Conservation (phyloP, 1,284 basidiomycete genomes). For the Bjerkandera adusta region DNA sequence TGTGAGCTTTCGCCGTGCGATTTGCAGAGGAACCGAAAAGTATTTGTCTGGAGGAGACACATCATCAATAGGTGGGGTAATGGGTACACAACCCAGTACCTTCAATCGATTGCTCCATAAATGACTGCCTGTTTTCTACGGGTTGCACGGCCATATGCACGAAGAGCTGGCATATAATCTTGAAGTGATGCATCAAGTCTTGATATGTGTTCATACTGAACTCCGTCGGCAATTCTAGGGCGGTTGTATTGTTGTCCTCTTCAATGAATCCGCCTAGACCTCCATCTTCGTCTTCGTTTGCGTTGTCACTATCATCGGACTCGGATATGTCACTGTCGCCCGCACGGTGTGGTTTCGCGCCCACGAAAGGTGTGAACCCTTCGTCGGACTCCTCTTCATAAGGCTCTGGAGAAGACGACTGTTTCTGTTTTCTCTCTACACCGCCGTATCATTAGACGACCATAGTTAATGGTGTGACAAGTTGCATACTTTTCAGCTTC, state of each 20-base stretch:
- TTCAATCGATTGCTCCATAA: slow-evolving; percentile 52
- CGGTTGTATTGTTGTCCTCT: slow-evolving; percentile 57
- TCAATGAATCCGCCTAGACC: slow-evolving; percentile 59
- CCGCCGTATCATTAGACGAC: slow-evolving; percentile 9
- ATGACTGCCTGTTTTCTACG: slow-evolving; percentile 46
- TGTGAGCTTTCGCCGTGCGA: slow-evolving; percentile 60
- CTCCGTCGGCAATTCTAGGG: slow-evolving; percentile 56
- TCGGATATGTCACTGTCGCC: no score
- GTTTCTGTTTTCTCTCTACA: slow-evolving; percentile 49
- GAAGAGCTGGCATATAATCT: slow-evolving; percentile 83
- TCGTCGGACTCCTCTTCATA: slow-evolving; percentile 32
- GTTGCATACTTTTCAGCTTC: slow-evolving; percentile 53
- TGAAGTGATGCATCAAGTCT: slow-evolving; percentile 75
- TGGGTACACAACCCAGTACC: slow-evolving; percentile 40
- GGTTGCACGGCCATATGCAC: slow-evolving; percentile 73
- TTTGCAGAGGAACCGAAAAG: slow-evolving; percentile 64
- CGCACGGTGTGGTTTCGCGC: slow-evolving; percentile 37
- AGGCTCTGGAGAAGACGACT: slow-evolving; percentile 28
- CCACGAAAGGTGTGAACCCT: slow-evolving; percentile 36
- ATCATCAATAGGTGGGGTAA: neutral
- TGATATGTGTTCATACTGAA: slow-evolving; percentile 80
- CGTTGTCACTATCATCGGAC: slow-evolving; percentile 8
- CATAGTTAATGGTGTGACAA: neutral
- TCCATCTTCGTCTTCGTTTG: slow-evolving; percentile 38
- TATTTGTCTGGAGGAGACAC: slow-evolving; percentile 50